These are phyloP conservation scores for Pythium aphanidermatum DNA, from an alignment of 352 stramenopile genomes.

Conservation along the genomic window DNA sequence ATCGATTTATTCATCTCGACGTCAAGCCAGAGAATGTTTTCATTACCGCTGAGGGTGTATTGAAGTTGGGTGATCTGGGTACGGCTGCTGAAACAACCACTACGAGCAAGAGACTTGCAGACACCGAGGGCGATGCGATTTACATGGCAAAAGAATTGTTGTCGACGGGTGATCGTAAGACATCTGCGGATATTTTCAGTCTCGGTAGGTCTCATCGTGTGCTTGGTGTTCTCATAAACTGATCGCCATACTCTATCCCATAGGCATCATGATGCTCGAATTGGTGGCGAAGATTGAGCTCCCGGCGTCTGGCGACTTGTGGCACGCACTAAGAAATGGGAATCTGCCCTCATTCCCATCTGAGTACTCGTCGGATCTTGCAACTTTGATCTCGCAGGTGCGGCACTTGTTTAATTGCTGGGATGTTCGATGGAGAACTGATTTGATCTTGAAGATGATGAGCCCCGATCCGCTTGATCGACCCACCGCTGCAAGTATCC, in stretches of 20 bases:
- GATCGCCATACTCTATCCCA: neutral
- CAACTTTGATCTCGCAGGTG: constrained; percentile 38
- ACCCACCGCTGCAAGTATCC: constrained; percentile 34
- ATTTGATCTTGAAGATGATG: constrained; percentile 50
- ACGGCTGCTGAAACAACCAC: constrained; percentile 63
- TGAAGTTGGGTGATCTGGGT: constrained; percentile 93
- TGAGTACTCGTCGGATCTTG: constrained; percentile 44
- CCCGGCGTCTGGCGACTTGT: constrained; percentile 45
- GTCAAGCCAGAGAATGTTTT: constrained; percentile 98
- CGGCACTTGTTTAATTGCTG: no score
- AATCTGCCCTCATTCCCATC: constrained; percentile 32
- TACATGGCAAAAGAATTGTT: constrained; percentile 93
- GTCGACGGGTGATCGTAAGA: constrained; percentile 41
- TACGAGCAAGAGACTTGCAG: constrained; percentile 25
- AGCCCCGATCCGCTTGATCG: constrained; percentile 31
- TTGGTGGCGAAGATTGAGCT: constrained; percentile 33
- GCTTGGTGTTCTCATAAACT: neutral
- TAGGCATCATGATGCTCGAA: constrained; percentile 68
- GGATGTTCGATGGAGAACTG: neutral
- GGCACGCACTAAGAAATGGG: constrained; percentile 61
- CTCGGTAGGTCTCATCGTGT: constrained; percentile 46
- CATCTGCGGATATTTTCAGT: constrained; percentile 94
- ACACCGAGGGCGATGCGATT: constrained; percentile 91
- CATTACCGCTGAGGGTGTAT: constrained; percentile 42
- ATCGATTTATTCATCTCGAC: constrained; percentile 92